Percentiles rank a stretch among this genome's conserved stretches.
phyloP scores from a whole-genome alignment of 257 asterid genomes.

The Oldenlandia corymbosa region DNA sequence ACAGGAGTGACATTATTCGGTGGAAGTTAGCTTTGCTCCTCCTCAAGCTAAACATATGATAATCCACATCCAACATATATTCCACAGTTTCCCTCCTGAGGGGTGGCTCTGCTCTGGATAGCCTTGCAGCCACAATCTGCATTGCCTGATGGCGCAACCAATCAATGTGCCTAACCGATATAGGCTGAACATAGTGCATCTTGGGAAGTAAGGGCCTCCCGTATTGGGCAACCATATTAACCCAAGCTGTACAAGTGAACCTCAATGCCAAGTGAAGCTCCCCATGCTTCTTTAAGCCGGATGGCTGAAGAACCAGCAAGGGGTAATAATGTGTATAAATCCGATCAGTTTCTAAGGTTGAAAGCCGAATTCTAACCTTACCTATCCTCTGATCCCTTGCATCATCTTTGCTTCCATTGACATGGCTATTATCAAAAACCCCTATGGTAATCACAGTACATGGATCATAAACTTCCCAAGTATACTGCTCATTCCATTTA shows the following conservation, averaged over 20 bases:
- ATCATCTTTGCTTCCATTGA: slow-evolving; percentile 53
- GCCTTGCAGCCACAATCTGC: slow-evolving; percentile 53
- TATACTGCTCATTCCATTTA: slow-evolving; percentile 91
- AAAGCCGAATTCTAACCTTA: slow-evolving; percentile 79
- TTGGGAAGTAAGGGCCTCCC: slow-evolving; percentile 90
- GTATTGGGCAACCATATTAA: slow-evolving; percentile 68
- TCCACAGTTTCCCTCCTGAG: slow-evolving; percentile 65
- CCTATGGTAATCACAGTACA: slow-evolving; percentile 82
- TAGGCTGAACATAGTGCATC: slow-evolving; percentile 79
- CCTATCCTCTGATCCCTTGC: slow-evolving; percentile 78
- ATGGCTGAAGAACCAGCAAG: slow-evolving; percentile 57
- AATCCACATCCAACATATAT: slow-evolving; percentile 78
- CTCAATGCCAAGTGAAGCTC: slow-evolving; percentile 85
- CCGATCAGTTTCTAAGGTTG: slow-evolving; percentile 72
- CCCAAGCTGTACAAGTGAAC: slow-evolving; percentile 91
- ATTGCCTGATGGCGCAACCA: slow-evolving; percentile 80
- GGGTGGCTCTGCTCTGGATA: slow-evolving; percentile 82
- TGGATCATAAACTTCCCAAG: slow-evolving; percentile 92
- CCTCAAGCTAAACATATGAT: slow-evolving; percentile 75
- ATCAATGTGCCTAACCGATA: slow-evolving; percentile 73
- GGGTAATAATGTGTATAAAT: slow-evolving; percentile 82
- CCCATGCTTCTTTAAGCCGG: slow-evolving; percentile 78
- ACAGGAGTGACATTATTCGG: slow-evolving; percentile 61
- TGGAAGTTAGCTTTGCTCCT: slow-evolving; percentile 84
- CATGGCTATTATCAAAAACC: slow-evolving; percentile 75